Conservation (phyloP, 2,329 filamentous ascomycete genomes). For the Rhexocercosporidium sp. region DNA sequence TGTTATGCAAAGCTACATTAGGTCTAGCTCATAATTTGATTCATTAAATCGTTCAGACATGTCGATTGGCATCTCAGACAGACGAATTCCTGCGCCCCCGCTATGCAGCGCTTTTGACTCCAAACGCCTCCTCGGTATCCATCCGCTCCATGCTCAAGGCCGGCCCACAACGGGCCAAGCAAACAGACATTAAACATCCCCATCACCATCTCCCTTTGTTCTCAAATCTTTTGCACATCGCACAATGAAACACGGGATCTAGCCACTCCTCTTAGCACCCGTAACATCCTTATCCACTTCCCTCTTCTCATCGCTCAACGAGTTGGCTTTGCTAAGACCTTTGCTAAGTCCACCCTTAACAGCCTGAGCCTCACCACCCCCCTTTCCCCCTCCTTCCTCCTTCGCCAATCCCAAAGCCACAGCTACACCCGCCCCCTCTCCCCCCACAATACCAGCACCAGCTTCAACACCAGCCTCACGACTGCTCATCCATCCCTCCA, state of each 20-base stretch:
- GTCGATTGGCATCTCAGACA: too few relatives aligned
- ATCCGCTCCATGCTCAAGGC: too few relatives aligned
- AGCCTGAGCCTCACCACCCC: not conserved
- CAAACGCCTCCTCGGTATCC: too few relatives aligned
- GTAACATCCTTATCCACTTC: conserved; percentile 1
- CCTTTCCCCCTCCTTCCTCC: not conserved
- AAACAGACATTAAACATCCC: not conserved
- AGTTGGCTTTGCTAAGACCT: not conserved
- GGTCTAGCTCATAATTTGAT: too few relatives aligned
- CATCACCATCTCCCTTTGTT: not conserved
- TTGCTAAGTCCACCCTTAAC: not conserved
- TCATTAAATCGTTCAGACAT: too few relatives aligned
- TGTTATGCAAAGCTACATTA: too few relatives aligned
- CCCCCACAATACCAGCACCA: not conserved
- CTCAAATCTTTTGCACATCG: not conserved
- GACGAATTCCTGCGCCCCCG: too few relatives aligned
- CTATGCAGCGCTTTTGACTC: too few relatives aligned
- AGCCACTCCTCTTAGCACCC: conserved; percentile 16
- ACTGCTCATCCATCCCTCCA: conserved; percentile 30
- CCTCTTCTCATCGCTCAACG: conserved; percentile 1
- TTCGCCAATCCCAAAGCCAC: not conserved
- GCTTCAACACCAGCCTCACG: conserved; percentile 4
- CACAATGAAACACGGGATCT: not conserved
- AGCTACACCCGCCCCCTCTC: not conserved
- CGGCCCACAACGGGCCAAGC: not conserved